phyloP scores from a whole-genome alignment of 2,329 filamentous ascomycete species.

The Monilinia fructigena region DNA sequence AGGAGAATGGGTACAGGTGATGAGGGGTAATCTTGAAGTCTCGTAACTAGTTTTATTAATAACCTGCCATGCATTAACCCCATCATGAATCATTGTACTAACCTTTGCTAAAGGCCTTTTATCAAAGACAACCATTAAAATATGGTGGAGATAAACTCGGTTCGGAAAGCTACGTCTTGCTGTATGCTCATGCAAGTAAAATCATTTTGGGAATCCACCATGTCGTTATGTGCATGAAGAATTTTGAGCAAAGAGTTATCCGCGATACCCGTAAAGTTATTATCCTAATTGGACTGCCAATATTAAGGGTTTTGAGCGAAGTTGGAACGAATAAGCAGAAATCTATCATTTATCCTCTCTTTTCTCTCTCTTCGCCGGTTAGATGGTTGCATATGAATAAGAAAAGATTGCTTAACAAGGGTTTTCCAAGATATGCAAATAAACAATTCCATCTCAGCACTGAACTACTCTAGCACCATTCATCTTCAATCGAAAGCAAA shows the following conservation, averaged over 20 bases:
- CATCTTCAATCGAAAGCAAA: background rate
- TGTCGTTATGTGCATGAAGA: slow-evolving; percentile 21
- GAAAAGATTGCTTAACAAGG: background rate
- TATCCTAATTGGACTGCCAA: slow-evolving; percentile 13
- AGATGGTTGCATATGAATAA: background rate
- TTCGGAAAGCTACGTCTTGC: slow-evolving; percentile 14
- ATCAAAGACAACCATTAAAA: slow-evolving; percentile 9
- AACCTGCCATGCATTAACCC: background rate
- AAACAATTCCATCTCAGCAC: background rate
- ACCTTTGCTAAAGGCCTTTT: background rate
- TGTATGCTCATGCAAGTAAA: slow-evolving; percentile 18
- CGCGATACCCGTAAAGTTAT: slow-evolving; percentile 14
- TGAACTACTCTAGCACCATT: background rate
- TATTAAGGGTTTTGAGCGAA: background rate
- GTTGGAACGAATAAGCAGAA: slow-evolving; percentile 6
- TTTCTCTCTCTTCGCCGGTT: background rate
- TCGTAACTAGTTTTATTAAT: background rate
- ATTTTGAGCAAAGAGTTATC: slow-evolving; percentile 8
- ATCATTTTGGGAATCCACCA: slow-evolving; percentile 22
- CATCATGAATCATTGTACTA: background rate
- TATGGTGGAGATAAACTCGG: slow-evolving; percentile 20
- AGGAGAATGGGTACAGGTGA: slow-evolving; percentile 7
- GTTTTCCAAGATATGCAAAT: slow-evolving; percentile 7
- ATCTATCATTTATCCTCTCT: slow-evolving; percentile 2
- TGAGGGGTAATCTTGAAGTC: slow-evolving; percentile 9